Percentiles rank a stretch among this genome's conserved stretches.
Evolutionary conservation across 768 basidiomycete species (phyloP).

Genomic region (Lactarius hengduanensis): DNA sequence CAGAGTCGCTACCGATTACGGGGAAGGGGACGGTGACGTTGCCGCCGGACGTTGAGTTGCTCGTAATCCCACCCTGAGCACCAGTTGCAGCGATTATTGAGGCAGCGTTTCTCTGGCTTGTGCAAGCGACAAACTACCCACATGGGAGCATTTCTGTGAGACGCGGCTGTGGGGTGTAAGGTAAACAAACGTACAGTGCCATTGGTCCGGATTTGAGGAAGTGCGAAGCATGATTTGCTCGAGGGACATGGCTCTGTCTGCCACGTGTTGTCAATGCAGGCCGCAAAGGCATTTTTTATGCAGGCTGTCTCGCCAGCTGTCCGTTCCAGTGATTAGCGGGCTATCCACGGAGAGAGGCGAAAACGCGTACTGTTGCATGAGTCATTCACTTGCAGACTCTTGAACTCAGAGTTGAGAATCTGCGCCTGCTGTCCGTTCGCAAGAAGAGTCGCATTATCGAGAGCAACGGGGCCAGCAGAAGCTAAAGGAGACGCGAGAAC

Average conservation of each 20-base stretch:
- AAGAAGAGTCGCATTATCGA: conserved; percentile 44
- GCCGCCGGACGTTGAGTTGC: conserved; percentile 31
- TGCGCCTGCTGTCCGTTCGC: conserved; percentile 53
- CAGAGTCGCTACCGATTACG: conserved; percentile 14
- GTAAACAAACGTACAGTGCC: conserved; percentile 45
- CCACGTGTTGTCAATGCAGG: conserved; percentile 46
- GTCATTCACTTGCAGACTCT: conserved; percentile 40
- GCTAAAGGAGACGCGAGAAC: conserved; percentile 32
- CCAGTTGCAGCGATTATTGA: conserved; percentile 49
- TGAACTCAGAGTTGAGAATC: conserved; percentile 48
- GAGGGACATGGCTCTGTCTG: conserved; percentile 39
- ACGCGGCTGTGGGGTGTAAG: background rate
- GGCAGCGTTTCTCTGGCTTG: conserved; percentile 47
- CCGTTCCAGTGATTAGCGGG: background rate
- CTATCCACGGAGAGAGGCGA: background rate
- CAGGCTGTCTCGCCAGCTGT: conserved; percentile 49
- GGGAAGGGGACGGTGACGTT: conserved; percentile 30
- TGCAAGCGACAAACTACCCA: conserved; percentile 49
- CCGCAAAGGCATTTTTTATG: conserved; percentile 40
- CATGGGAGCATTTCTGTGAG: background rate
- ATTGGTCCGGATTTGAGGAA: conserved; percentile 43
- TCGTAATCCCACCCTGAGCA: conserved; percentile 43
- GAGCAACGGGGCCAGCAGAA: conserved; percentile 37
- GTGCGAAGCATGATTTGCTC: conserved; percentile 48
- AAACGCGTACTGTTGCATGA: conserved; percentile 45